Evolutionary conservation across 306 rosid species (phyloP).

Genomic region (Dalbergia oliveri): DNA sequence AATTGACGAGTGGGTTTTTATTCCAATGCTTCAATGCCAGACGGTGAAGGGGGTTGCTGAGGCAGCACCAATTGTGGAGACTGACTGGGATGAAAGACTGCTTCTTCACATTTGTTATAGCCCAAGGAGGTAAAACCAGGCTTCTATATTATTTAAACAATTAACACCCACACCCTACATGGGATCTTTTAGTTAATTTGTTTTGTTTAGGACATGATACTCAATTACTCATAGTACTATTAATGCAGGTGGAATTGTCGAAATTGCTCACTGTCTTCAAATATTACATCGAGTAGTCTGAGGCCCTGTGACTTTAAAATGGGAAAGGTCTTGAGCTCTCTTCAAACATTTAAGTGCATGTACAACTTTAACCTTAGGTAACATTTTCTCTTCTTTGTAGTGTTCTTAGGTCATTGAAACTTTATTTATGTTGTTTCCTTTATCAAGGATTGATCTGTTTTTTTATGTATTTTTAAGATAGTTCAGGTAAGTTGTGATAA

Average conservation of each 20-base stretch:
- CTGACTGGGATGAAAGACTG: conserved; percentile 74
- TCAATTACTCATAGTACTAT: conserved; percentile 21
- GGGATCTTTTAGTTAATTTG: background rate
- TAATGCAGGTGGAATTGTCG: conserved; percentile 88
- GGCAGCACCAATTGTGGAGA: conserved; percentile 65
- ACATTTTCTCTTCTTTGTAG: conserved; percentile 4
- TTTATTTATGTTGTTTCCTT: background rate
- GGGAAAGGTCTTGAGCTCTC: conserved; percentile 81
- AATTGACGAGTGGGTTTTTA: background rate
- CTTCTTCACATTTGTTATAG: conserved; percentile 85
- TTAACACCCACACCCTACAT: background rate
- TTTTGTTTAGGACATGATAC: conserved; percentile 34
- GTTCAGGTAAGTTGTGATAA: background rate
- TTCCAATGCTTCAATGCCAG: conserved; percentile 51
- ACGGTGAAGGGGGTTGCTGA: conserved; percentile 82
- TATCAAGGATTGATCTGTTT: background rate
- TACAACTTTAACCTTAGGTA: conserved; percentile 89
- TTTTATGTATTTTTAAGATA: background rate
- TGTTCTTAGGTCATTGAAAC: conserved; percentile 19
- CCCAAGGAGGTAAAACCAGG: conserved; percentile 74
- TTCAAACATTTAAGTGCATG: conserved; percentile 78
- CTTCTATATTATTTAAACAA: background rate
- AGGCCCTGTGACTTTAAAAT: conserved; percentile 93
- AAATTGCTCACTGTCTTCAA: conserved; percentile 72
- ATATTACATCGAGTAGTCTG: conserved; percentile 78